These are phyloP conservation scores for Trametes gibbosa DNA, from an alignment of 768 basidiomycete species.

Conservation along the genomic window DNA sequence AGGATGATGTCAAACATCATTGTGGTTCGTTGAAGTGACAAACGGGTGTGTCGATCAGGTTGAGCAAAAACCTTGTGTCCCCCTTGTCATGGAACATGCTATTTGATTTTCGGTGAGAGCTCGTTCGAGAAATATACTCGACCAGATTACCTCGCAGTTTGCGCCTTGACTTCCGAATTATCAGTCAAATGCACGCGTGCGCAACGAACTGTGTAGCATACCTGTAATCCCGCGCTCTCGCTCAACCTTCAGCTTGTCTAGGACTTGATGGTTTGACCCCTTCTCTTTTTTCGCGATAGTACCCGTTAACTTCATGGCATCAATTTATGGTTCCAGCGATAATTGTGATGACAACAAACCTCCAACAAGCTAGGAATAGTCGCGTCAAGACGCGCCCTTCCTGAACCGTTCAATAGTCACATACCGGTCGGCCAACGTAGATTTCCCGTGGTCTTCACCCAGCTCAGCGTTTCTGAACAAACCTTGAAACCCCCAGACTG, in stretches of 20 bases:
- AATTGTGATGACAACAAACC: slow-evolving; percentile 39
- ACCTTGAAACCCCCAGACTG: slow-evolving; percentile 4
- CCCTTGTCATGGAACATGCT: slow-evolving; percentile 76
- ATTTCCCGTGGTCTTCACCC: slow-evolving; percentile 85
- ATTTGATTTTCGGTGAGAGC: slow-evolving; percentile 10
- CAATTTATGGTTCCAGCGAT: too few relatives aligned
- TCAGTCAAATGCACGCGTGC: background rate
- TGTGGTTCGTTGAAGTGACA: slow-evolving; percentile 31
- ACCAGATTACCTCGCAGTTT: slow-evolving; percentile 72
- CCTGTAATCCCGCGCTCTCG: slow-evolving; percentile 96
- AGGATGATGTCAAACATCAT: background rate
- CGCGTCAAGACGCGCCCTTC: slow-evolving; percentile 4
- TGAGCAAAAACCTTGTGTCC: slow-evolving; percentile 69
- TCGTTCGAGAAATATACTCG: background rate
- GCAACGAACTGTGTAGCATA: slow-evolving; percentile 23
- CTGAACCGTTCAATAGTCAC: slow-evolving; percentile 23
- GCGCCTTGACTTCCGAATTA: slow-evolving; percentile 75
- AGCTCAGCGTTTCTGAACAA: background rate
- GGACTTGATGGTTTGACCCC: slow-evolving; percentile 77
- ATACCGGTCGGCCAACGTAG: slow-evolving; percentile 85
- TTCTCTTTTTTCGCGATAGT: slow-evolving; percentile 69
- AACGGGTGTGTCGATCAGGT: slow-evolving; percentile 93
- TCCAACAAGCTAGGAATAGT: slow-evolving; percentile 57
- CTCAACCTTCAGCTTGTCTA: slow-evolving; percentile 96
- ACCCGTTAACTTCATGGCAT: slow-evolving; percentile 67